phyloP scores from a whole-genome alignment of 176 grass and related monocot genomes.

The Cocos nucifera region DNA sequence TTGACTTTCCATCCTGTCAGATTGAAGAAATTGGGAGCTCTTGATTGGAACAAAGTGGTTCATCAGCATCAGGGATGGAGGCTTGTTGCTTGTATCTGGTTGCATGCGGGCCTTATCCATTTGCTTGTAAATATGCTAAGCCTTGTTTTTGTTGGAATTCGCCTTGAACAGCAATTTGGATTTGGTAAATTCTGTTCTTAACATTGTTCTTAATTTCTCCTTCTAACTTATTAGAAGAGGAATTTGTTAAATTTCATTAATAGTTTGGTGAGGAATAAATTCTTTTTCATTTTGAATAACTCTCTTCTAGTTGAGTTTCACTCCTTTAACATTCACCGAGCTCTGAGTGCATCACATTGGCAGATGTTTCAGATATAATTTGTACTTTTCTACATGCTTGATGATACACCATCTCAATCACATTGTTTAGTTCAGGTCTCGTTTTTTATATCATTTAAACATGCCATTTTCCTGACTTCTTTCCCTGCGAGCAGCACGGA shows the following conservation, averaged over 20 bases:
- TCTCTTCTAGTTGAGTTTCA: too few species aligned
- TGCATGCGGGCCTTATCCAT: slow-evolving; percentile 89
- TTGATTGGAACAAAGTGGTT: slow-evolving; percentile 87
- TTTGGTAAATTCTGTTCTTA: slow-evolving; percentile 53
- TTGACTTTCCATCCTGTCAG: slow-evolving; percentile 29
- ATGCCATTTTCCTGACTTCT: neutral
- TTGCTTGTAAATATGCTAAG: slow-evolving; percentile 94
- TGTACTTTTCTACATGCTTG: too few species aligned
- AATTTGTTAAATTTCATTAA: too few species aligned
- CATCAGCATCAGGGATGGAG: slow-evolving; percentile 81
- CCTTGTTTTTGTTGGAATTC: slow-evolving; percentile 85
- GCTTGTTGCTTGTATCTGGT: slow-evolving; percentile 67
- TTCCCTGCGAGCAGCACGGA: slow-evolving; percentile 47
- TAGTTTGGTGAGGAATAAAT: too few species aligned
- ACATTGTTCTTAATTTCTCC: neutral
- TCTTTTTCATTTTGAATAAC: too few species aligned
- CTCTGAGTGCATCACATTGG: too few species aligned
- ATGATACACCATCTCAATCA: too few species aligned
- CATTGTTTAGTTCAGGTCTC: neutral
- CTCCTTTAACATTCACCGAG: too few species aligned
- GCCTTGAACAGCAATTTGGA: slow-evolving; percentile 90
- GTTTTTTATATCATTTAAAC: neutral
- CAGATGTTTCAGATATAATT: too few species aligned
- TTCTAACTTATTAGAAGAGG: too few species aligned
- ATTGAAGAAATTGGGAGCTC: slow-evolving; percentile 72